phyloP scores from a whole-genome alignment of 2,329 filamentous ascomycete species.

The Colletotrichum acutatum region DNA sequence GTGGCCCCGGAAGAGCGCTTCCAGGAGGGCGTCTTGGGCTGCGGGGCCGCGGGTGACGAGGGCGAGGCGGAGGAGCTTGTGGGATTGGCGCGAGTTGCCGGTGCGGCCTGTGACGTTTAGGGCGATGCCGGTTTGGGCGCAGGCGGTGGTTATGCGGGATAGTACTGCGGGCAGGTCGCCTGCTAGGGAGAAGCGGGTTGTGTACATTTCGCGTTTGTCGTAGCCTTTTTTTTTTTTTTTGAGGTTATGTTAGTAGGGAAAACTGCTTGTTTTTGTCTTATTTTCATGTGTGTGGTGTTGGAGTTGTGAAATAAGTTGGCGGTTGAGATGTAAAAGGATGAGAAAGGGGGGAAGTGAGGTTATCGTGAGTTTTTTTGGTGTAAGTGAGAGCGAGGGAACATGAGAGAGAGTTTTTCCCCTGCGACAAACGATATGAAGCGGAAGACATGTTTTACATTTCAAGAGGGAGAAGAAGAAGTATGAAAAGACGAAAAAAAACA shows the following conservation, averaged over 20 bases:
- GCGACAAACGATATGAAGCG: too few relatives aligned
- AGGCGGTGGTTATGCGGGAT: slow-evolving; percentile 46
- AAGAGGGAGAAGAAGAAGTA: not conserved
- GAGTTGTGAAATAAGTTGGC: not conserved
- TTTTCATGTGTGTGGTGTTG: not conserved
- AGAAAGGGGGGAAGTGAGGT: not conserved
- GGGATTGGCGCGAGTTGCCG: slow-evolving; percentile 57
- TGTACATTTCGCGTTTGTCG: slow-evolving; percentile 51
- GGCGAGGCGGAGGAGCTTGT: slow-evolving; percentile 59
- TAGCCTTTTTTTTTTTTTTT: slow-evolving; percentile 46
- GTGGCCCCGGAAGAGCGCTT: slow-evolving; percentile 53
- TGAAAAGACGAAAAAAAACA: not conserved
- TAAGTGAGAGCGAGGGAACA: not conserved
- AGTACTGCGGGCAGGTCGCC: slow-evolving; percentile 42
- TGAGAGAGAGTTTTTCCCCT: too few relatives aligned
- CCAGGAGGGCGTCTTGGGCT: slow-evolving; percentile 53
- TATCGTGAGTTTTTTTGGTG: too few relatives aligned
- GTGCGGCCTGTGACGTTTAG: slow-evolving; percentile 52
- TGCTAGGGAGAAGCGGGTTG: not conserved
- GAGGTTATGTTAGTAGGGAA: not conserved
- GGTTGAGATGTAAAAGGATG: not conserved
- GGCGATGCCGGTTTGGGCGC: slow-evolving; percentile 48
- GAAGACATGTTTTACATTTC: too few relatives aligned
- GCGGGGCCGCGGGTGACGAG: slow-evolving; percentile 39
- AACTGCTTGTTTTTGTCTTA: not conserved